A percentile compares a stretch with the other conserved stretches of the same genome.
Evolutionary conservation across 2,329 filamentous ascomycete genomes (phyloP).

Genomic region (Nemania sp.): DNA sequence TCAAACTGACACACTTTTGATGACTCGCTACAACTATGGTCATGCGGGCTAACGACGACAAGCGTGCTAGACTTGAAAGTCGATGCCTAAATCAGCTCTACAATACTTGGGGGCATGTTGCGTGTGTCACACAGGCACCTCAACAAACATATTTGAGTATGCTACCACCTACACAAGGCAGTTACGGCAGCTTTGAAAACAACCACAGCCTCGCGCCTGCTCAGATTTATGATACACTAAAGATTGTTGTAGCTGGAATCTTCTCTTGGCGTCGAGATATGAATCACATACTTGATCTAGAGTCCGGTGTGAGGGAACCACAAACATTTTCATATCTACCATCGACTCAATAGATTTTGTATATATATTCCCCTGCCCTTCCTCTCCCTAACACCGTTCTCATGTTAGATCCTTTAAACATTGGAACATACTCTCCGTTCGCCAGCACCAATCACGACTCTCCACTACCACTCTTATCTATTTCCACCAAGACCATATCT

Average conservation of each 20-base stretch:
- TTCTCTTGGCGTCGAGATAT: neutral
- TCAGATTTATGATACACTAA: neutral
- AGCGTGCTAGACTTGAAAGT: neutral
- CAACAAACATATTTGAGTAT: neutral
- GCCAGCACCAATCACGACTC: neutral
- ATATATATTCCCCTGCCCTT: neutral
- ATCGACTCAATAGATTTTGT: neutral
- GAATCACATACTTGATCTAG: neutral
- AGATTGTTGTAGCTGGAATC: neutral
- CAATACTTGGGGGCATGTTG: too few species aligned
- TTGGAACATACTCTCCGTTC: neutral
- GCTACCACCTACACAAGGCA: neutral
- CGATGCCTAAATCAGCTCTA: too few species aligned
- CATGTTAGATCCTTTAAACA: too few species aligned
- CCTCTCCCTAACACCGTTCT: neutral
- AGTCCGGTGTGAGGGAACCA: neutral
- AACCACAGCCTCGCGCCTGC: too few species aligned
- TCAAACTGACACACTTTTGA: neutral
- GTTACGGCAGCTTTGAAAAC: too few species aligned
- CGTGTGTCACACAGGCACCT: too few species aligned
- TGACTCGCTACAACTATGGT: neutral
- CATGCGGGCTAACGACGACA: neutral
- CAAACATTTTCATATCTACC: neutral
- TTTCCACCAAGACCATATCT: neutral
- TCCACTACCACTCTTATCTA: neutral